Evolutionary conservation across 75 land plant species (phyloP).

Genomic region (Cryptomeria japonica): DNA sequence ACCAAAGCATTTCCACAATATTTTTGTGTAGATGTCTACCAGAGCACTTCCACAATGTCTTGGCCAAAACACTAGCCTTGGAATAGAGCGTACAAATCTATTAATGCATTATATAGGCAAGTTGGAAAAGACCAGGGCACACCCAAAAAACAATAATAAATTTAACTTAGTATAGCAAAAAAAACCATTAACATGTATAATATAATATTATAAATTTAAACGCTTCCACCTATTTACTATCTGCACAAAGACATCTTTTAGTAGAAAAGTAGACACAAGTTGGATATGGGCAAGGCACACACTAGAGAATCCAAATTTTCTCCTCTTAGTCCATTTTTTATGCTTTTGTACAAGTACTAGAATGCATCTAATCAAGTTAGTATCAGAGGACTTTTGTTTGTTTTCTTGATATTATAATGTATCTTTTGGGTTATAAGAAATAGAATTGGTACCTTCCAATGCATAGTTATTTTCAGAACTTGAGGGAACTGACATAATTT

Average conservation of each 20-base stretch:
- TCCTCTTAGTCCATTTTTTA: background rate
- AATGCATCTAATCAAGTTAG: background rate
- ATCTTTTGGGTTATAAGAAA: background rate
- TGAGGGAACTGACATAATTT: conserved; percentile 1
- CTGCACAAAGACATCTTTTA: background rate
- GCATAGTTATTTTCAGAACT: background rate
- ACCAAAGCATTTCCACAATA: too few species aligned
- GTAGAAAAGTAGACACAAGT: background rate
- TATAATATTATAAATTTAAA: too few species aligned
- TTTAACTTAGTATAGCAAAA: too few species aligned
- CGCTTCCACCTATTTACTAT: background rate
- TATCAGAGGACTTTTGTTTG: background rate
- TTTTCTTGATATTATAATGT: background rate
- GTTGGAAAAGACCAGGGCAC: too few species aligned
- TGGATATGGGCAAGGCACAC: background rate
- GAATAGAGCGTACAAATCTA: too few species aligned
- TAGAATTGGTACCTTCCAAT: background rate
- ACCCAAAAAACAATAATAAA: too few species aligned
- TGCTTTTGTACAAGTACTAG: background rate
- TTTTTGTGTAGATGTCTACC: too few species aligned
- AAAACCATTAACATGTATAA: too few species aligned
- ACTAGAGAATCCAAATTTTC: background rate
- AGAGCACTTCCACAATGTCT: too few species aligned
- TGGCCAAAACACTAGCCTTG: too few species aligned
- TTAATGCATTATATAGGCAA: too few species aligned